Conservation (phyloP, 116 monocot genomes). For the Cymodocea nodosa region DNA sequence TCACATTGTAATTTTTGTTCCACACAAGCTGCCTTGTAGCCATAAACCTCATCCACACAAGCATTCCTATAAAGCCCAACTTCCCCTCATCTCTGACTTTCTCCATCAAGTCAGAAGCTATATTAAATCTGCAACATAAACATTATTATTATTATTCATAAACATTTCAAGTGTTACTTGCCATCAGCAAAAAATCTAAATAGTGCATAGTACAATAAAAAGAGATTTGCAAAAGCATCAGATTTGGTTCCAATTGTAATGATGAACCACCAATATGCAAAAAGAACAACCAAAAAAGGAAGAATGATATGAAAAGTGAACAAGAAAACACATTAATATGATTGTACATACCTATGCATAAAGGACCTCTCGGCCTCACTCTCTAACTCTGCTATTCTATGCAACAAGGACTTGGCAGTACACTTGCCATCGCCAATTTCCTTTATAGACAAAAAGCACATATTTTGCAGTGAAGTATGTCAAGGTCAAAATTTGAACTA, state of each 20-base stretch:
- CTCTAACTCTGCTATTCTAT: slow-evolving; percentile 70
- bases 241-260: too few relatives aligned
- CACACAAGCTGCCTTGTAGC: slow-evolving; percentile 82
- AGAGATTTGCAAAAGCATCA: neutral
- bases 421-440: slow-evolving; percentile 65
- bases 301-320: too few relatives aligned
- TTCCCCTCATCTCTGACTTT: slow-evolving; percentile 38
- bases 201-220: neutral
- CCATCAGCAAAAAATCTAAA: neutral
- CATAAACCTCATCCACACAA: slow-evolving; percentile 99
- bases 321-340: too few relatives aligned
- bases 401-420: slow-evolving; percentile 68
- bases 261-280: too few relatives aligned
- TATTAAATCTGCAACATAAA: slow-evolving; percentile 57
- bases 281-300: too few relatives aligned
- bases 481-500: neutral
- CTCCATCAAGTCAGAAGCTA: slow-evolving; percentile 69
- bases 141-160: neutral
- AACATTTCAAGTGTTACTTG: neutral
- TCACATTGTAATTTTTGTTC: slow-evolving; percentile 99
- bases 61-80: slow-evolving; percentile 65
- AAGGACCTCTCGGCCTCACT: slow-evolving; percentile 76
- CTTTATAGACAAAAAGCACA: slow-evolving; percentile 22
- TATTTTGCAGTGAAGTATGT: neutral
- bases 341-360: slow-evolving; percentile 68